Conservation (phyloP, 106 monocot species). For the Dendrobium catenatum region DNA sequence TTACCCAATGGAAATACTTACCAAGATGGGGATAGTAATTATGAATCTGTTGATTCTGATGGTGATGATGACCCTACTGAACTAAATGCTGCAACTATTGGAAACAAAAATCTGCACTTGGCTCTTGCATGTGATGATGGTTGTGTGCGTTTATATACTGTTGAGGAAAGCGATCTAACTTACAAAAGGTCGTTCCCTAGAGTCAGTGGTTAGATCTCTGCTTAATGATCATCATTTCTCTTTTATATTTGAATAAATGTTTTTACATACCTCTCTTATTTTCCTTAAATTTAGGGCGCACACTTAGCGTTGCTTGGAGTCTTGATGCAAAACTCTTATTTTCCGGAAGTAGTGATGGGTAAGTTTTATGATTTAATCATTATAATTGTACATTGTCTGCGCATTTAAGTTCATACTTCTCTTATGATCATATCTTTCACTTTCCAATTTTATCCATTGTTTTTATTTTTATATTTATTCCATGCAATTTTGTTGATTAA, state of each 20-base stretch:
- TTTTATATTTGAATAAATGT: not conserved
- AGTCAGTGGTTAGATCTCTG: constrained; percentile 65
- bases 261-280: not conserved
- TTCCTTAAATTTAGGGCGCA: constrained; percentile 46
- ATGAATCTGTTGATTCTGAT: constrained; percentile 43
- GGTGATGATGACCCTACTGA: constrained; percentile 34
- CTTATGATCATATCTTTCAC: not conserved
- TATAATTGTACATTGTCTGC: not conserved
- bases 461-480: not conserved
- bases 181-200: constrained; percentile 77
- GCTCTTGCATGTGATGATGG: constrained; percentile 98
- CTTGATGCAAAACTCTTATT: constrained; percentile 67
- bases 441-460: not conserved
- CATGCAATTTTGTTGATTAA: not conserved
- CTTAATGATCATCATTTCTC: not conserved
- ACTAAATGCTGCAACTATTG: constrained; percentile 15
- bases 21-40: constrained; percentile 34
- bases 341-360: constrained; percentile 97
- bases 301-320: constrained; percentile 88
- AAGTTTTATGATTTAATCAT: constrained; percentile 19
- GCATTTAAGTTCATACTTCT: not conserved
- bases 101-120: constrained; percentile 29
- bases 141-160: constrained; percentile 61
- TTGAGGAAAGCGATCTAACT: constrained; percentile 48
- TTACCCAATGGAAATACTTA: constrained; percentile 36